Base-by-base conservation (phyloP, 164 flowering plant species). In the Vitis amurensis region DNA sequence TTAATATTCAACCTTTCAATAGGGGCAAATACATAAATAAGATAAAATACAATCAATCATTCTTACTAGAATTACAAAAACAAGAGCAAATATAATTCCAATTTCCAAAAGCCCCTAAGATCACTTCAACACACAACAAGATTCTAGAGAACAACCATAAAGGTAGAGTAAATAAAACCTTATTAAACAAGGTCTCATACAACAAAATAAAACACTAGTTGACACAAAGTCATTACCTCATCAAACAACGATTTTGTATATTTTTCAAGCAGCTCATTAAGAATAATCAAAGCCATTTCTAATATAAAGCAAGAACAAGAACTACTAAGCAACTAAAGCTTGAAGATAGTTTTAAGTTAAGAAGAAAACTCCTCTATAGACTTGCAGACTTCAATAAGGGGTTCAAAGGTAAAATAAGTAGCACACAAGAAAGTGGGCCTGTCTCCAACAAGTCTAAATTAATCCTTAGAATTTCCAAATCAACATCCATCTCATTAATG, bases 281-380 rank as follows among this genome's bases (percentile, higher is more conserved):
- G 69, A 47, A 67, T 57, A 44, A 37, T 11, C 61, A 67, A 37
- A 55, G 69, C 61, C 69, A 67, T 67, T 67, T 9, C 15, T 56
- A 15, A 50, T 19, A 63, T 4, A 55, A 8, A 15, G 57, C 19
- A 47, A 16, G 12, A 44, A 17, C 10, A 56, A 30, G 37, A 31
- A 55, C 15, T 15, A 31, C 66, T 19, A 63, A 49, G 55, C 30
- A 63, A 49, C 61, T 11, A 30, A 67, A 44, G 55, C 69, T 57
- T 19, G 13, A 44, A 67, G 14, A 55, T 9, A 12, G 15, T 6
- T 12, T 51, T 29, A 56, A 56, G 49, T 56, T 8, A 57, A 15
- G 5, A 53, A 56, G 16, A 15, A 11, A 16, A 52, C 2, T 15
- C 17, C 31, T 56, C 50, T 56, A 61, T 29, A 17, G 61, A 31